These are phyloP conservation scores for Mycena amicta DNA, from an alignment of 768 basidiomycete species.

Conservation along the genomic window DNA sequence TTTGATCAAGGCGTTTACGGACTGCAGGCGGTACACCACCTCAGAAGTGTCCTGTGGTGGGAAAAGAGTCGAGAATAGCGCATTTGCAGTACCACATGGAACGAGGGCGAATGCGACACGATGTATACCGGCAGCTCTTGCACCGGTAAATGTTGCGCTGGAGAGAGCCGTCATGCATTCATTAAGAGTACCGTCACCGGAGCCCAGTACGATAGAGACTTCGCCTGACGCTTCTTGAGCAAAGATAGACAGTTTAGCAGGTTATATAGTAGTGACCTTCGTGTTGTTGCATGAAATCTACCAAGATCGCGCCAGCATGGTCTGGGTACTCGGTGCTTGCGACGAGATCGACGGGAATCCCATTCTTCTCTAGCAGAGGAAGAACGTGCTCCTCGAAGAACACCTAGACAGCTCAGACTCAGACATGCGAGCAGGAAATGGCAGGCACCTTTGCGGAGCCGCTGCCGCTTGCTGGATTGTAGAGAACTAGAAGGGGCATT, in stretches of 20 bases:
- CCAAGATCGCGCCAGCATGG: constrained; percentile 56
- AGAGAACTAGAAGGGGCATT: constrained; percentile 63
- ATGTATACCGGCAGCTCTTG: neutral
- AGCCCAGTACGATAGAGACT: constrained; percentile 61
- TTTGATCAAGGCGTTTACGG: constrained; percentile 54
- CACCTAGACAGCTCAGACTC: constrained; percentile 22
- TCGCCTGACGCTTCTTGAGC: constrained; percentile 18
- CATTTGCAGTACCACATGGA: constrained; percentile 92
- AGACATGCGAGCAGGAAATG: neutral
- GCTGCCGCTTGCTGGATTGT: constrained; percentile 78
- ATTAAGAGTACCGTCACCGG: constrained; percentile 92
- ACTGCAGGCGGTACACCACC: constrained; percentile 51
- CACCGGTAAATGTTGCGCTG: constrained; percentile 25
- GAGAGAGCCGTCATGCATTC: constrained; percentile 76
- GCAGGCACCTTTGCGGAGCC: constrained; percentile 44
- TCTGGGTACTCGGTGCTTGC: constrained; percentile 51
- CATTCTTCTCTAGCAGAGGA: constrained; percentile 55
- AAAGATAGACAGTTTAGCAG: neutral
- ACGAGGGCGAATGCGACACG: constrained; percentile 52
- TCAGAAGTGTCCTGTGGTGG: constrained; percentile 41
- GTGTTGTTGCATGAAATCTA: constrained; percentile 40
- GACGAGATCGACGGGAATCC: constrained; percentile 41
- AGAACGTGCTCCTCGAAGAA: constrained; percentile 65
- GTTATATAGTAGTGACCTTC: constrained; percentile 21
- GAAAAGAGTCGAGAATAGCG: constrained; percentile 80